Evolutionary conservation across 371 early-diverging fungal species (phyloP).

Genomic region (Apophysomyces trapeziformis): DNA sequence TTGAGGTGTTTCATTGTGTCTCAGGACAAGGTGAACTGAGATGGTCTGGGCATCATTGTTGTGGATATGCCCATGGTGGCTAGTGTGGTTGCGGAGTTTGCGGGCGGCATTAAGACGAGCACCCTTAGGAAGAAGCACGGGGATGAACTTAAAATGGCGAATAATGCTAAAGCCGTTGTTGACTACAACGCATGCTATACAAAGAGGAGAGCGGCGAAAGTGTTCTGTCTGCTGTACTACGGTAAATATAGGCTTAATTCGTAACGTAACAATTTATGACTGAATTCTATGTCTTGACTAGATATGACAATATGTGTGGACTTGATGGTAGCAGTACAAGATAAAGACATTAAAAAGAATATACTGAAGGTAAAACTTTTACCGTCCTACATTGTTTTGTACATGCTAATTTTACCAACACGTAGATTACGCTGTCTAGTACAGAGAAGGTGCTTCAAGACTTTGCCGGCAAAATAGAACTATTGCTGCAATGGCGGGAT

Average conservation of each 20-base stretch:
- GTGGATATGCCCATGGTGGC: not conserved
- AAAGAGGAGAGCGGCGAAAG: not conserved
- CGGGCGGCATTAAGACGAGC: not conserved
- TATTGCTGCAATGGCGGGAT: not conserved
- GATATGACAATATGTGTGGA: not conserved
- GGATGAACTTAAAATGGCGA: not conserved
- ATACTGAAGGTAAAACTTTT: not conserved
- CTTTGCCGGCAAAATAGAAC: not conserved
- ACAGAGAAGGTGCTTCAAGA: not conserved
- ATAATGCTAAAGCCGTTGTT: not conserved
- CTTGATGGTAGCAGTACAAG: not conserved
- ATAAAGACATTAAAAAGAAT: not conserved
- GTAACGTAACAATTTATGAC: not conserved
- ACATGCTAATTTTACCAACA: too few species aligned
- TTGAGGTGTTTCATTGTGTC: not conserved
- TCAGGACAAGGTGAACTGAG: not conserved
- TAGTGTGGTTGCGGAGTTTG: not conserved
- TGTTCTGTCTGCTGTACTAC: not conserved
- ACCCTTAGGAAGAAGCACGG: not conserved
- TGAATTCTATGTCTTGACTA: not conserved
- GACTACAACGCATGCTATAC: not conserved
- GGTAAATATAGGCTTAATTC: not conserved
- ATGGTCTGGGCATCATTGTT: not conserved
- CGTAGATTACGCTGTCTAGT: not conserved
- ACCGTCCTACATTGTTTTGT: too few species aligned